These are phyloP conservation scores for Lipomyces yamanashiensis DNA, from an alignment of 805 yeast genomes.

Conservation along the genomic window DNA sequence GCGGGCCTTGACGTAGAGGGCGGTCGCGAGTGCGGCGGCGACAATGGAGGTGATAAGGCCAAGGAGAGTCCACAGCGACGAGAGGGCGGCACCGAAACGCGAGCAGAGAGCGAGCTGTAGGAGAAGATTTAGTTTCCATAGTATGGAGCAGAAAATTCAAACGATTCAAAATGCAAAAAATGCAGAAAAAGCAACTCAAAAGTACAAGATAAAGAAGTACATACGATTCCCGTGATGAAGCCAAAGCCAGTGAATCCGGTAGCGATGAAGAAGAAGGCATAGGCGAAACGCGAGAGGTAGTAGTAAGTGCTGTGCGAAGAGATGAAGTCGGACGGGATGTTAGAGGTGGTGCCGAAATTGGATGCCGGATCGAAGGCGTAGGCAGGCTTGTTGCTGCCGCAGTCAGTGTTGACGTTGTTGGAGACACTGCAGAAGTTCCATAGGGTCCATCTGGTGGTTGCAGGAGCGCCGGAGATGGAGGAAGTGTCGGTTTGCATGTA, in stretches of 20 bases:
- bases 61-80: slow-evolving; percentile 38
- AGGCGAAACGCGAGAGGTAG: slow-evolving; percentile 70
- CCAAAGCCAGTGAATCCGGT: slow-evolving; percentile 59
- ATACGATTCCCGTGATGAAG: slow-evolving; percentile 43
- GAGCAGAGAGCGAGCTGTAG: slow-evolving; percentile 31
- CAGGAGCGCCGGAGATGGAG: slow-evolving; percentile 50
- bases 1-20: slow-evolving; percentile 75
- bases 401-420: slow-evolving; percentile 54
- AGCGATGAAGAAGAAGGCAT: slow-evolving; percentile 65
- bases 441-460: slow-evolving; percentile 74
- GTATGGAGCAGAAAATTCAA: background rate
- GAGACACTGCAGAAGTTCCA: slow-evolving; percentile 65
- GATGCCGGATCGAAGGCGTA: slow-evolving; percentile 81
- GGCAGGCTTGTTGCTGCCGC: slow-evolving; percentile 67
- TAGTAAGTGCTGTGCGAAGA: slow-evolving; percentile 58
- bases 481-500: slow-evolving; percentile 81
- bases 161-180: no score
- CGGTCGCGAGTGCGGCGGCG: slow-evolving; percentile 60
- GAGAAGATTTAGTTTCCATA: background rate
- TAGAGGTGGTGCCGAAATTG: slow-evolving; percentile 62
- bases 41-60: slow-evolving; percentile 41
- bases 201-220: background rate
- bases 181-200: background rate
- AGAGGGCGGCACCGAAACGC: slow-evolving; percentile 18
- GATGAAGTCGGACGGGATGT: slow-evolving; percentile 61